Base-by-base conservation (phyloP, 768 basidiomycete species). In the Leccinum boreale region DNA sequence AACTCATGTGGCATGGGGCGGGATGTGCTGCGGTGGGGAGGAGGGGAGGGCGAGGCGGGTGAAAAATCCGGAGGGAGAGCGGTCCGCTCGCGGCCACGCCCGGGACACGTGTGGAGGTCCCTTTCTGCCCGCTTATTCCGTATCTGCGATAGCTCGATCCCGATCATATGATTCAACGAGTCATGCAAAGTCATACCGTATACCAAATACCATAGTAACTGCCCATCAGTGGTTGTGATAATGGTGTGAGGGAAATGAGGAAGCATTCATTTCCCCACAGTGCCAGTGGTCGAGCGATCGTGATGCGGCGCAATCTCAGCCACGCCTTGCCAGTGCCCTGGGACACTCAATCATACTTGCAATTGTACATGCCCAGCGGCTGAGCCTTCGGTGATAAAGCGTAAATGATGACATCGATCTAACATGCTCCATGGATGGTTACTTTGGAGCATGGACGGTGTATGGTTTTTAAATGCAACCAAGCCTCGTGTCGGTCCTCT, bases 321-420 rank as follows among this genome's bases (percentile, higher is more conserved):
- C 52, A 42, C n/a, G n/a, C 36, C 36, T n/a, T 10, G 29, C 29
- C 29, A 29, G 29, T 39, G 17, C 36, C 17, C 17, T 44, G n/a
- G 61, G 64, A 46, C 49, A 59, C 57, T 56, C 60, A 54, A 56
- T 62, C 64, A 53, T 65, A 50, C 49, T 57, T 50, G 46, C 52
- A 15, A 50, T 52, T 9, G n/a, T 42, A 19, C n/a, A 19, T 42
- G 39, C n/a, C 39, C 35, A 35, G 31, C 31, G 31, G 31, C 31
- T 36, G 15, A 15, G 17, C 19, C n/a, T 44, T 63, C 65, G 65
- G 65, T 56, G 65, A 65, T 65, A 67, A 35, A 21, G 54, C 24
- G 65, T 50, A 55, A 23, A 35, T 55, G 19, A 28, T 26, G 35
- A 8, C 54, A 50, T 36, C 33, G 53, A 49, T 4, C 36, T n/a